These are phyloP conservation scores for Rhizophlyctis rosea DNA, from an alignment of 192 early-diverging fungal genomes.

Conservation along the genomic window DNA sequence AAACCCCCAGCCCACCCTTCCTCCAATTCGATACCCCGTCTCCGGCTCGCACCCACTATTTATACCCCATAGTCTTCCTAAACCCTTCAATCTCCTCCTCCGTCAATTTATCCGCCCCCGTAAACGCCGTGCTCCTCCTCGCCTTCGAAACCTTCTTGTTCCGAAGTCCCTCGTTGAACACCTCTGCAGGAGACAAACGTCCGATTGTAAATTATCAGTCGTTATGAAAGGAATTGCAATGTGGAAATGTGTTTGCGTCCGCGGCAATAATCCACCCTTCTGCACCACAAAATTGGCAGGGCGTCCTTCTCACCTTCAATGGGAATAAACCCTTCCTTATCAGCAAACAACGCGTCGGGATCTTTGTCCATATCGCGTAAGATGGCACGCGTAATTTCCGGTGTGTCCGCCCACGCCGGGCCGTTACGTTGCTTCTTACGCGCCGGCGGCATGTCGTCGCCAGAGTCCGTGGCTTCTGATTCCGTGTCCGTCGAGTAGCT, in stretches of 20 bases:
- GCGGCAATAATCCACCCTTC: no score
- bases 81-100: conserved; percentile 17
- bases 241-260: no score
- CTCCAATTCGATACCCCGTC: no score
- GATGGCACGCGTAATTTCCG: neutral
- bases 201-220: no score
- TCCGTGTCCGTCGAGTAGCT: neutral
- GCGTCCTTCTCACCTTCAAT: no score
- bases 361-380: no score
- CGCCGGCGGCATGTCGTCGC: neutral
- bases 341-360: no score
- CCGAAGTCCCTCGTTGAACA: conserved; percentile 22
- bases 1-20: no score
- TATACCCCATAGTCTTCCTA: conserved; percentile 23
- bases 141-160: conserved; percentile 9
- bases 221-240: no score
- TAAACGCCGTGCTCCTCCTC: conserved; percentile 9
- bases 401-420: neutral
- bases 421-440: neutral
- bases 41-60: no score
- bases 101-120: conserved; percentile 13
- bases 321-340: no score
- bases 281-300: no score
- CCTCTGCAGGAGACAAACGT: conserved; percentile 18
- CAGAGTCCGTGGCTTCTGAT: neutral